Percentiles rank a stretch among this genome's conserved stretches.
Evolutionary conservation across 1,139 yeast species (phyloP).

Genomic region (Sugiyamaella grinbergsii): DNA sequence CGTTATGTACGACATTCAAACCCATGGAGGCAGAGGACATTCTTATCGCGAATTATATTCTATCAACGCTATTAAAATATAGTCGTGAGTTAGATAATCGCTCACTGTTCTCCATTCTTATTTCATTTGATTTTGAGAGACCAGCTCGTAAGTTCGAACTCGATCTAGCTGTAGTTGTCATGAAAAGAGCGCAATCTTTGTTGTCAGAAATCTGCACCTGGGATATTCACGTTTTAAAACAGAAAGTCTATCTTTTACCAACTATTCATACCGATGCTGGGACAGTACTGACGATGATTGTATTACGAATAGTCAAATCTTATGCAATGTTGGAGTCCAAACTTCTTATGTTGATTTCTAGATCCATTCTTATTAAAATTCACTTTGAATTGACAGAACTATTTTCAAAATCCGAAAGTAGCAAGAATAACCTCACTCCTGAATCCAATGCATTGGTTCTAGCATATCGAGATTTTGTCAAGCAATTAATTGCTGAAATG

Average conservation of each 20-base stretch:
- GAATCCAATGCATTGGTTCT: slow-evolving; percentile 33
- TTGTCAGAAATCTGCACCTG: slow-evolving; percentile 38
- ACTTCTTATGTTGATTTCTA: slow-evolving; percentile 40
- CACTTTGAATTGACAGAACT: slow-evolving; percentile 40
- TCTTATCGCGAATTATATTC: slow-evolving; percentile 37
- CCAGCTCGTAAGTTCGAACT: slow-evolving; percentile 40
- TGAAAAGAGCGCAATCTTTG: slow-evolving; percentile 36
- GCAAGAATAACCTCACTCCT: not conserved
- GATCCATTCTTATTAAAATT: slow-evolving; percentile 43
- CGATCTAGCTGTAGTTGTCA: slow-evolving; percentile 41
- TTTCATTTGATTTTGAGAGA: slow-evolving; percentile 36
- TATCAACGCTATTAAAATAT: slow-evolving; percentile 35
- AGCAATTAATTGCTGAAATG: slow-evolving; percentile 39
- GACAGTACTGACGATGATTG: slow-evolving; percentile 40
- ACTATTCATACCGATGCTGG: slow-evolving; percentile 39
- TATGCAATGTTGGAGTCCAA: slow-evolving; percentile 39
- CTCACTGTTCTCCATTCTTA: slow-evolving; percentile 35
- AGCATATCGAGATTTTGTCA: slow-evolving; percentile 40
- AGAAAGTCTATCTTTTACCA: slow-evolving; percentile 34
- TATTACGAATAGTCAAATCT: slow-evolving; percentile 38
- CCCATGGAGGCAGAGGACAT: slow-evolving; percentile 37
- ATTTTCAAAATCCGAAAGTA: slow-evolving; percentile 26
- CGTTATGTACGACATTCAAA: slow-evolving; percentile 33
- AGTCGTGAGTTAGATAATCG: slow-evolving; percentile 39
- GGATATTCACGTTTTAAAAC: slow-evolving; percentile 40